Conservation (phyloP, 2,329 filamentous ascomycete genomes). For the Fusarium azukiicola region DNA sequence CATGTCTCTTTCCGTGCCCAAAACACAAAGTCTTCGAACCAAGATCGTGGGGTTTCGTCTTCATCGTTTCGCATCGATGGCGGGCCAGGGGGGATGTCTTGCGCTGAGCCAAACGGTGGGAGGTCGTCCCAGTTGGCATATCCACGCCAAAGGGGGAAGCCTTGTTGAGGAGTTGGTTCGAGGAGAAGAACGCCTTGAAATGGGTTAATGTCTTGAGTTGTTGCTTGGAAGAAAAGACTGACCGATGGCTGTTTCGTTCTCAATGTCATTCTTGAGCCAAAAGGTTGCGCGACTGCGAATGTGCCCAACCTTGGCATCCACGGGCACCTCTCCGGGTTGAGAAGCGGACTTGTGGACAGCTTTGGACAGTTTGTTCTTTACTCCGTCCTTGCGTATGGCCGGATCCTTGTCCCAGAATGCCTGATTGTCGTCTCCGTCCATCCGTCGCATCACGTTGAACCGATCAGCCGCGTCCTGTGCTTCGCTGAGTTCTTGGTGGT, state of each 20-base stretch:
- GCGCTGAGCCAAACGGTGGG: neutral
- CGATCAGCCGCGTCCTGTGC: neutral
- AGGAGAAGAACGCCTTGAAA: conserved; percentile 17
- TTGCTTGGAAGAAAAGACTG: neutral
- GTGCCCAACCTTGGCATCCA: conserved; percentile 18
- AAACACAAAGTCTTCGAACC: conserved; percentile 6
- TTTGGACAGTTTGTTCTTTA: neutral
- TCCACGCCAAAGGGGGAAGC: conserved; percentile 17
- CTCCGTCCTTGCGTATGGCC: neutral
- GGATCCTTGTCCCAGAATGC: conserved; percentile 12
- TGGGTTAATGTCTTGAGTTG: neutral
- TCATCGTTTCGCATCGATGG: neutral
- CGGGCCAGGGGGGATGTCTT: neutral
- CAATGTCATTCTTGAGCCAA: neutral
- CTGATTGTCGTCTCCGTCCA: conserved; percentile 16
- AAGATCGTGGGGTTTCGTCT: neutral
- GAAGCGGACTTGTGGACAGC: neutral
- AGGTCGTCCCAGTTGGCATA: conserved; percentile 18
- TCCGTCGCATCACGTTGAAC: conserved; percentile 4
- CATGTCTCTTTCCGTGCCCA: conserved; percentile 12
- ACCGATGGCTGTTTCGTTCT: neutral
- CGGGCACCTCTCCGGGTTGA: neutral
- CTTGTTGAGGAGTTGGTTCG: conserved; percentile 8
- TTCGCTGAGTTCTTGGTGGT: neutral
- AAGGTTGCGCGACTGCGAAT: conserved; percentile 20